Evolutionary conservation across 2,329 filamentous ascomycete species (phyloP), one percentile per base, ranked within the genome.

Genomic region (Ophiocordyceps sinensis): DNA sequence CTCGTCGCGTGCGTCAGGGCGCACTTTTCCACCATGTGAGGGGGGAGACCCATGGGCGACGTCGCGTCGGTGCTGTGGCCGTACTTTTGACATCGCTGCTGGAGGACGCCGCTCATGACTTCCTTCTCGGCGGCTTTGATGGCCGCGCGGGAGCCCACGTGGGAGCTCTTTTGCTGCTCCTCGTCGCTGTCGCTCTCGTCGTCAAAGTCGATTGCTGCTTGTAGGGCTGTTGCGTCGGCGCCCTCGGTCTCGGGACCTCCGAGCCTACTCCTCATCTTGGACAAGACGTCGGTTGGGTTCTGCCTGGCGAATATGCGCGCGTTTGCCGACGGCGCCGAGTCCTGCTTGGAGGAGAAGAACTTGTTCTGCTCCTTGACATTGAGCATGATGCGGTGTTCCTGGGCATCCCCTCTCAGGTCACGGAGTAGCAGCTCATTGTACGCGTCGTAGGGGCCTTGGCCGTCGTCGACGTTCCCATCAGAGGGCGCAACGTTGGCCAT

Each of bases 301-400:
- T 89, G 84, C 47, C 77, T 73, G 7, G 76, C 72, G 55, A 85
- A 87, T 1, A 74, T 55, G 13, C 67, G 58, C 28, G 60, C 54
- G 28, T 71, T 68, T 8, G 60, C 55, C 0, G 69, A 67, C 1
- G 61, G 51, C 0, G 59, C 64, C 8, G 72, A 70, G 28, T 71
- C 64, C 23, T 71, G 68, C 45, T 70, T 73, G 0, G 80, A 79
- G 0, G 80, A 79, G 55, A 93, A 89, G 59, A 94, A 88, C 12
- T 75, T 77, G 55, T 76, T 84, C 56, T 94, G 86, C 53, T 95
- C 85, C 49, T 84, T 85, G 52, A 96, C 82, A 45, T 88, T 89
- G 40, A 98, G 75, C 41, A 83, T 76, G 46, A 96, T 82, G 17
- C 84, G 78, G 45, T 82, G 76, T 49, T 91, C 82, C 48, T 82